Percentiles rank a stretch among this genome's conserved stretches.
Conservation (phyloP, 768 basidiomycete genomes). For the Cystofilobasidium macerans region DNA sequence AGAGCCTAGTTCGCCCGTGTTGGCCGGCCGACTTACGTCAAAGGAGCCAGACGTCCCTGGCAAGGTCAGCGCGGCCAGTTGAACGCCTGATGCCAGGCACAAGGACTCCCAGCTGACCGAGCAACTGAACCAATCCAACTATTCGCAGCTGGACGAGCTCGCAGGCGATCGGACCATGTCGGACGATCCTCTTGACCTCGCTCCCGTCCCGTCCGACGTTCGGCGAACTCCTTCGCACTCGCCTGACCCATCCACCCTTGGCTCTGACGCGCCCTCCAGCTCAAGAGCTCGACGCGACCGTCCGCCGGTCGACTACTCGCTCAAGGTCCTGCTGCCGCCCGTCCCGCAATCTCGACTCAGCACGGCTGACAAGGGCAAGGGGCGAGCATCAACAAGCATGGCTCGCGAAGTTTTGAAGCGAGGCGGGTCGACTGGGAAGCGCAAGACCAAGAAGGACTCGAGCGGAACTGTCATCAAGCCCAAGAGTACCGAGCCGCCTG, state of each 20-base stretch:
- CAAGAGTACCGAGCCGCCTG: conserved; percentile 40
- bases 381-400: neutral
- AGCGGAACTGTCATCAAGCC: neutral
- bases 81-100: too few species aligned
- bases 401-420: neutral
- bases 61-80: too few species aligned
- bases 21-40: too few species aligned
- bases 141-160: neutral
- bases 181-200: neutral
- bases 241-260: neutral
- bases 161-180: neutral
- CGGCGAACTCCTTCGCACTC: neutral
- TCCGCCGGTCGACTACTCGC: neutral
- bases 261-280: neutral
- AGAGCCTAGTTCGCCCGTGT: too few species aligned
- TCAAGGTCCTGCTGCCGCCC: neutral
- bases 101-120: neutral
- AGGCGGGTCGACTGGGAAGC: neutral
- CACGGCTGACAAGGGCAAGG: neutral
- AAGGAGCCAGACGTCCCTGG: too few species aligned
- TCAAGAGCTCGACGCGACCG: neutral
- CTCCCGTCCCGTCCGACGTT: neutral
- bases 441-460: neutral
- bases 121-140: too few species aligned
- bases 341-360: neutral